A percentile compares a stretch with the other conserved stretches of the same genome.
phyloP scores from a whole-genome alignment of 352 stramenopile genomes.

The Nothophytophthora sp. region DNA sequence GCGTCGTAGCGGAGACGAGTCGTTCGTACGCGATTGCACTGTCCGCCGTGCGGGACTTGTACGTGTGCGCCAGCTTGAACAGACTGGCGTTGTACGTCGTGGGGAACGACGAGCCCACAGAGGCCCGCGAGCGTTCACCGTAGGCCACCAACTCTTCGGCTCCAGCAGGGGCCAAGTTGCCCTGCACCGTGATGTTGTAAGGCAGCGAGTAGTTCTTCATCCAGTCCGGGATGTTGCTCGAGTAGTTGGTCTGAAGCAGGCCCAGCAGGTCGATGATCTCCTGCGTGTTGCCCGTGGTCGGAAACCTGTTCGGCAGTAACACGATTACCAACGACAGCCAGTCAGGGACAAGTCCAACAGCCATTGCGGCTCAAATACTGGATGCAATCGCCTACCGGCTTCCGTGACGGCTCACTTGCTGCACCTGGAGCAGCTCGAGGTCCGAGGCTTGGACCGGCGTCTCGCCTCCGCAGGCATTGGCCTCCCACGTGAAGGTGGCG shows the following conservation, averaged over 20 bases:
- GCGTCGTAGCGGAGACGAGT: neutral
- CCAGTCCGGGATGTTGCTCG: slow-evolving; percentile 42
- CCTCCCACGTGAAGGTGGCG: slow-evolving; percentile 22
- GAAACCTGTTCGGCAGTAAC: slow-evolving; percentile 38
- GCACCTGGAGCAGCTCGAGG: slow-evolving; percentile 61
- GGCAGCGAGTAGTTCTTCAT: slow-evolving; percentile 55
- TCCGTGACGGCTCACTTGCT: slow-evolving; percentile 64
- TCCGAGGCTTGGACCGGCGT: slow-evolving; percentile 21
- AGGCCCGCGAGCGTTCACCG: slow-evolving; percentile 33
- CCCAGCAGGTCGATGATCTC: slow-evolving; percentile 45
- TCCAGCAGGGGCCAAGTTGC: slow-evolving; percentile 35
- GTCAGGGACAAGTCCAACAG: neutral
- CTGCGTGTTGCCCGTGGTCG: slow-evolving; percentile 47
- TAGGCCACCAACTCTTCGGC: slow-evolving; percentile 40
- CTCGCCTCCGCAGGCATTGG: slow-evolving; percentile 14
- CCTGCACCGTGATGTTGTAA: slow-evolving; percentile 54
- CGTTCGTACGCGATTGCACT: slow-evolving; percentile 53
- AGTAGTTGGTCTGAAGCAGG: slow-evolving; percentile 45
- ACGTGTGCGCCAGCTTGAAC: slow-evolving; percentile 62
- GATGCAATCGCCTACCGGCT: slow-evolving; percentile 35
- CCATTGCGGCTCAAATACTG: neutral
- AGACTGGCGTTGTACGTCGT: slow-evolving; percentile 26
- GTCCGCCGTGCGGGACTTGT: slow-evolving; percentile 55
- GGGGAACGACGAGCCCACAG: slow-evolving; percentile 6
- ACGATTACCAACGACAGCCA: neutral